Evolutionary conservation across 2,329 filamentous ascomycete genomes (phyloP), one percentile per base, ranked within the genome.

Genomic region (Aspergillus sp.): DNA sequence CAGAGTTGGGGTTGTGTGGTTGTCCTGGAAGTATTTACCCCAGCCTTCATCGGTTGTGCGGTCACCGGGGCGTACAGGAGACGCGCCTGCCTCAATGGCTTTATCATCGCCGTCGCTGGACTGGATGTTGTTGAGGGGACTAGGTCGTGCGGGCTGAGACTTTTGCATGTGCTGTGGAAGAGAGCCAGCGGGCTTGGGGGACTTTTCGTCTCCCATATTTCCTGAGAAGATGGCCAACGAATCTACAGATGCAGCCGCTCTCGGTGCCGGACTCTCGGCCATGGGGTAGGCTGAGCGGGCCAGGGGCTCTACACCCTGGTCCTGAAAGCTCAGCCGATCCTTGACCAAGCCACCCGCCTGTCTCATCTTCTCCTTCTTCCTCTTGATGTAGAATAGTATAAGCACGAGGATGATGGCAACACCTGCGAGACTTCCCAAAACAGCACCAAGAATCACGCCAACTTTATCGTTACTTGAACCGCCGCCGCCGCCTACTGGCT

Each of bases 381-480:
- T 82, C 68, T 84, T 82, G 22, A 92, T 75, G 26, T 89, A 79
- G 50, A 95, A 78, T 18, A 97, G 81, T n/a, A 91, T 70, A 1
- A 90, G 71, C 24, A 89, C 80, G n/a, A 96, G 78, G 6, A 96
- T 70, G 0, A 86, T 76, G 18, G 89, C 86, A 52, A 91, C 78
- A 17, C 89, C 91, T 52, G 90, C 83, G 20, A 96, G 86, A n/a
- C 88, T 86, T 12, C 93, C 92, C 1, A 98, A 81, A 0, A 90
- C 90, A 50, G 90, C 90, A 34, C 90, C 93, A 1, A 97, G 81
- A 26, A 96, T 88, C 7, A 85, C 85, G 64, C 81, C 74, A 22
- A 68, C 67, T 39, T 68, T 61, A 36, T 58, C 64, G 30, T 66
- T 71, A 22, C 71, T 60, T 24, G 66, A 63, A 59, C 69, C 63